phyloP scores from a whole-genome alignment of 805 yeast species.

The Lipomyces starkeyi region DNA sequence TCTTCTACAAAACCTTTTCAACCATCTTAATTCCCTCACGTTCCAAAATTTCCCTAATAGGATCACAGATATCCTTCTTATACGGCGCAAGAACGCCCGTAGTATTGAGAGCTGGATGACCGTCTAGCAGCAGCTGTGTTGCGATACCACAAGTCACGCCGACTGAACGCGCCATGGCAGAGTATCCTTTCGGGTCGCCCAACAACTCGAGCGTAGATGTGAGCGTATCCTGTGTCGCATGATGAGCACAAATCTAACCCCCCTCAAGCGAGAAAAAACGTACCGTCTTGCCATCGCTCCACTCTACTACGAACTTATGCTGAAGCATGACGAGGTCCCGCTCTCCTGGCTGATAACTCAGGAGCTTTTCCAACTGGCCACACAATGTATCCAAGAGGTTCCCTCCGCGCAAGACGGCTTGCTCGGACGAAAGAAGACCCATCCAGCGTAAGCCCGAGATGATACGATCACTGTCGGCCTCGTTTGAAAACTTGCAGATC shows the following conservation, averaged over 20 bases:
- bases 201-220: slow-evolving; percentile 93
- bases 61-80: slow-evolving; percentile 84
- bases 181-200: slow-evolving; percentile 87
- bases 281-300: slow-evolving; percentile 77
- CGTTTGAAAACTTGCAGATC: slow-evolving; percentile 47
- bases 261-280: slow-evolving; percentile 35
- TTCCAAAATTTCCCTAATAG: slow-evolving; percentile 88
- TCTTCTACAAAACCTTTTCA: slow-evolving; percentile 58
- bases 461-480: slow-evolving; percentile 83
- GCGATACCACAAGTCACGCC: slow-evolving; percentile 99
- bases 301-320: slow-evolving; percentile 95
- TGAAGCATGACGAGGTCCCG: slow-evolving; percentile 93
- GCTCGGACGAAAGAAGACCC: slow-evolving; percentile 79
- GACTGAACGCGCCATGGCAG: slow-evolving; percentile 97
- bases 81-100: slow-evolving; percentile 89
- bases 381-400: slow-evolving; percentile 95
- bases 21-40: slow-evolving; percentile 83
- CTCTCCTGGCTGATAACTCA: slow-evolving; percentile 95
- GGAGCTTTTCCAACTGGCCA: slow-evolving; percentile 89
- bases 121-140: slow-evolving; percentile 78
- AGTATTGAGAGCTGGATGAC: slow-evolving; percentile 66
- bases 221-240: slow-evolving; percentile 69
- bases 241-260: neutral
- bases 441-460: slow-evolving; percentile 90
- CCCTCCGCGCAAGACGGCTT: slow-evolving; percentile 77